Evolutionary conservation across 257 asterid species (phyloP), one percentile per base, ranked within the genome.

Genomic region (Rubia yunnanensis): DNA sequence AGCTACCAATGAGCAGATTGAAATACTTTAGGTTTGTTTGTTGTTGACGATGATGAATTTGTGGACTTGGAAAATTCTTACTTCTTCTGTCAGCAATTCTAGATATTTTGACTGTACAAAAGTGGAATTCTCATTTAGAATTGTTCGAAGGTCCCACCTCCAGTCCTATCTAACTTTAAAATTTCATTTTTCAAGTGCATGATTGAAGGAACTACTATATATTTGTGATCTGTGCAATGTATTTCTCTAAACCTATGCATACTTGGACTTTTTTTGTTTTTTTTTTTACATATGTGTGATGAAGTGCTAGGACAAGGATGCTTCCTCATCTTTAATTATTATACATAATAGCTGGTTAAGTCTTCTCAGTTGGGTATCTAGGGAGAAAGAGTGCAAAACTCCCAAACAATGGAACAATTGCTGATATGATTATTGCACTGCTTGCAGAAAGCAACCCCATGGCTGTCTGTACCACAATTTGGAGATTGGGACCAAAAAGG

Each of bases 401-500:
- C 24, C 20, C 27, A 26, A 41, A 58, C 27, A 11, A 22, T 18
- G 7, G 46, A 34, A 14, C 32, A 62, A 61, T 27, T 18, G 52
- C 5, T 44, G 32, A 18, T 44, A 7, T 44, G 32, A 34, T 26
- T 34, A 17, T 26, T 57, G 27, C 20, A n/a, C 55, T 65, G 69
- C 22, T 9, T 73, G 79, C 72, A 88, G 95, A 88, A 71, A 63
- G 76, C 76, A 62, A 82, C 79, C 5, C 84, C 87, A 71, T 84
- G 96, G 97, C 79, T 90, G 39, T 87, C 97, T 50, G 96, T 90
- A 76, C 96, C 97, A 46, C 97, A 90, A 46, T 90, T 90, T 72
- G 97, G 97, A 24, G 96, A 90, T 73, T 90, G 97, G 97, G 97
- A 90, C 69, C 97, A 87, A 65, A 85, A 90, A 78, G 92, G 95